A percentile compares a stretch with the other conserved stretches of the same genome.
These are phyloP conservation scores for Nicotiana benthamiana DNA, from an alignment of 257 asterid genomes.

Conservation along the genomic window DNA sequence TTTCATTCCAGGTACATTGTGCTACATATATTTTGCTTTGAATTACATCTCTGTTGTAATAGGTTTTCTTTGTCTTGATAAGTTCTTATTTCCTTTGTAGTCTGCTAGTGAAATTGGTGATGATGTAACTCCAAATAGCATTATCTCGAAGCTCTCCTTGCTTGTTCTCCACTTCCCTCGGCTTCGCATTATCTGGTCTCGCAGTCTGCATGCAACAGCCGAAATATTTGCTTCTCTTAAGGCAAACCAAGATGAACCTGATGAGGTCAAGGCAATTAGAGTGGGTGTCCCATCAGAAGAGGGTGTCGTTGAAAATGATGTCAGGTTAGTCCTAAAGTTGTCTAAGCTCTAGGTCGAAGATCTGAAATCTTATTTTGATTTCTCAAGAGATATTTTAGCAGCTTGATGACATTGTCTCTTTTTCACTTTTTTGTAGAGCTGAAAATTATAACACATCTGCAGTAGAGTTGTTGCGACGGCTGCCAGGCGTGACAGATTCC, in stretches of 20 bases:
- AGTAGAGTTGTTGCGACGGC: slow-evolving; percentile 82
- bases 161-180: slow-evolving; percentile 98
- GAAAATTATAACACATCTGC: slow-evolving; percentile 92
- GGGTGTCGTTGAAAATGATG: slow-evolving; percentile 78
- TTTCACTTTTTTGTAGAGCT: slow-evolving; percentile 37
- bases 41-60: background rate
- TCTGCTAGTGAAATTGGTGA: slow-evolving; percentile 83
- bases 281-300: slow-evolving; percentile 98
- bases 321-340: slow-evolving; percentile 38
- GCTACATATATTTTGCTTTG: background rate
- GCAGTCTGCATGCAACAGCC: slow-evolving; percentile 92
- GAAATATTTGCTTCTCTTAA: slow-evolving; percentile 73
- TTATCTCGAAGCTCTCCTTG: slow-evolving; percentile 83
- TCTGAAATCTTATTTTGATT: background rate
- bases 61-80: background rate
- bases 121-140: slow-evolving; percentile 85
- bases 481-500: slow-evolving; percentile 90
- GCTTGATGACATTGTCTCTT: too few species aligned
- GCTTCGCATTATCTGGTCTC: slow-evolving; percentile 91
- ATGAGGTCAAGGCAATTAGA: slow-evolving; percentile 84
- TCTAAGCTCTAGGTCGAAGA: background rate
- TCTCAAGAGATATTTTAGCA: too few species aligned
- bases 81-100: slow-evolving; percentile 34
- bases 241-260: slow-evolving; percentile 98
- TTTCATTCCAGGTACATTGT: slow-evolving; percentile 75